Base-by-base conservation (phyloP, 1,284 basidiomycete species). In the Sanghuangporus baumii region DNA sequence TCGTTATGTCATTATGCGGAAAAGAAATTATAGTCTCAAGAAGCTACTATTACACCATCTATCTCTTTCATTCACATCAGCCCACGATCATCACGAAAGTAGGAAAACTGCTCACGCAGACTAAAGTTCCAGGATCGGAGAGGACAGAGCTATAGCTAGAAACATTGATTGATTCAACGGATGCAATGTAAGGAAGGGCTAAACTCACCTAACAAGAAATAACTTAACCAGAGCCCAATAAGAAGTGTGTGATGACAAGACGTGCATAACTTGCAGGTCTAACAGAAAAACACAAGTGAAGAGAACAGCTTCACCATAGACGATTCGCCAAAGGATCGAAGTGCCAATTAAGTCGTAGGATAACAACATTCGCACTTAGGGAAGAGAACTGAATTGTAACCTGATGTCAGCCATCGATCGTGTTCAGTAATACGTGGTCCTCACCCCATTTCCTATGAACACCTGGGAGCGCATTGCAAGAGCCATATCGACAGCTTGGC, bases 371-470 rank as follows among this genome's bases (percentile, higher is more conserved):
- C 26, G 70, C 69, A 36, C 69, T 72, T 50, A 72, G 52, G 46
- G 67, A 71, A 54, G 71, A 72, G 59, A 71, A 72, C 71, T 72
- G 54, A 11, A 23, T 51, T 51, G 7, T 11, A 51, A 23, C 18
- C 26, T 46, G 3, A 31, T 31, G 3, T 31, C 26, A 31, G 26
- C 26, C 7, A 12, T 51, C 8, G 50, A 20, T 26, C 18, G 16
- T 16, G 31, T 16, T 16, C 6, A 23, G 31, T 2, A 38, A 38
- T 12, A 55, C 12, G 9, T 12, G 6, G 38, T n/a, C 20, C 76
- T 72, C 67, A 78, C 76, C 65, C 77, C 78, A 61, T 78, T 79
- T 1, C 78, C 77, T 14, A 79, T 73, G 67, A 78, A 78, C 50
- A 78, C 74, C 12, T 76, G 76, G 0, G 76, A 71, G 37, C 76